Conservation (phyloP, 148 eudicot genomes). For the Rhododendron ferrugineum region DNA sequence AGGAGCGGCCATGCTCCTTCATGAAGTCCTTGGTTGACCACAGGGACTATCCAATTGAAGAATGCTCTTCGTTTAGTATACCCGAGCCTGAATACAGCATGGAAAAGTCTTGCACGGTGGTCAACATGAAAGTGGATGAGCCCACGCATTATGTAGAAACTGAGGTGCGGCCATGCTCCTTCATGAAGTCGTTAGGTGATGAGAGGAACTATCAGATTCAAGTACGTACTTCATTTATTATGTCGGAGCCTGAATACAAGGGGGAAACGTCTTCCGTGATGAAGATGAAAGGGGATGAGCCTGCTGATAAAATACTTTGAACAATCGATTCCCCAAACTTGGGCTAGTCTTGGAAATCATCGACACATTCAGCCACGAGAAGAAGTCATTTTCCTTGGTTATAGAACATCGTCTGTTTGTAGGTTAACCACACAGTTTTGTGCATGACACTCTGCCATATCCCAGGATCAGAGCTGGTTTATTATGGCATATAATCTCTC, state of each 20-base stretch:
- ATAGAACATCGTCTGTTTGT: neutral
- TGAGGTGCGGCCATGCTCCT: constrained; percentile 53
- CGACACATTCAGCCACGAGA: neutral
- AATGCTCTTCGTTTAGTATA: constrained; percentile 30
- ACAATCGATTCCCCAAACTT: neutral
- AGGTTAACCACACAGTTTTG: neutral
- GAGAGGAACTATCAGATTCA: constrained; percentile 48
- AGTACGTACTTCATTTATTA: constrained; percentile 29
- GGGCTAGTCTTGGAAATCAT: neutral
- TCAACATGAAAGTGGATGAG: constrained; percentile 34
- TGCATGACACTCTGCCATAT: neutral
- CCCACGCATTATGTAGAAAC: constrained; percentile 25
- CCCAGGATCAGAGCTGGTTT: neutral
- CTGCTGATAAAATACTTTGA: constrained; percentile 16
- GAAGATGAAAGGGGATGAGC: constrained; percentile 30
- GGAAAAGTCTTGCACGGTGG: constrained; percentile 27
- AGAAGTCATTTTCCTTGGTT: neutral
- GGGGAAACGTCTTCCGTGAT: constrained; percentile 29
- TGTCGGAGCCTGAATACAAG: constrained; percentile 30
- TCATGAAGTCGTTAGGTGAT: constrained; percentile 54
- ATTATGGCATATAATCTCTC: neutral
- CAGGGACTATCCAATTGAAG: constrained; percentile 43
- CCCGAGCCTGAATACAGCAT: constrained; percentile 30
- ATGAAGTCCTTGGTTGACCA: constrained; percentile 60
- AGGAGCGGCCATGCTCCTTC: constrained; percentile 47